phyloP scores from a whole-genome alignment of 2,329 filamentous ascomycete species.

The Neoarthrinium moseri region DNA sequence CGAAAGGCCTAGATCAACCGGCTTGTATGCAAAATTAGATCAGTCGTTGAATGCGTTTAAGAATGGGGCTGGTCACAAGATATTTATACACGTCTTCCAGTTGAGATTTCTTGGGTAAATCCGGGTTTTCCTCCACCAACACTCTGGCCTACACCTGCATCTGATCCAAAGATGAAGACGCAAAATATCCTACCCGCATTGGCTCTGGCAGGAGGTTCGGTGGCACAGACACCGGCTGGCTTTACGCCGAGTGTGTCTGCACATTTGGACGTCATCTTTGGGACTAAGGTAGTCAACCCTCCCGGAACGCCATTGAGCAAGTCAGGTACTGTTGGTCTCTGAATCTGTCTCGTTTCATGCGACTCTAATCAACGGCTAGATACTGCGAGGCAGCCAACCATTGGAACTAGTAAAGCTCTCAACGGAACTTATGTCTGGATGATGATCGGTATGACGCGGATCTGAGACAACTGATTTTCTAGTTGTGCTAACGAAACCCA shows the following conservation, averaged over 20 bases:
- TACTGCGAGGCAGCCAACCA: conserved; percentile 24
- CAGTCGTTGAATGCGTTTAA: not conserved
- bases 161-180: conserved; percentile 1
- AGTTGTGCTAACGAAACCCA: too few species aligned
- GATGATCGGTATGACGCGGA: conserved; percentile 21
- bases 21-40: not conserved
- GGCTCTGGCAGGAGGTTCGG: not conserved
- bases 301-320: conserved; percentile 24
- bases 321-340: conserved; percentile 3
- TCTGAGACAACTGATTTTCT: not conserved
- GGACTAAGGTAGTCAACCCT: conserved; percentile 21
- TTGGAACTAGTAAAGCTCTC: conserved; percentile 20
- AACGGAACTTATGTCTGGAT: conserved; percentile 26
- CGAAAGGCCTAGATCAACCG: not conserved
- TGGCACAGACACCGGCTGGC: conserved; percentile 8
- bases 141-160: not conserved
- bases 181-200: not conserved
- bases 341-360: not conserved
- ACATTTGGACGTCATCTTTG: conserved; percentile 10
- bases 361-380: conserved; percentile 12
- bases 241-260: conserved; percentile 4
- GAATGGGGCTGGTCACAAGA: not conserved
- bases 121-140: not conserved
- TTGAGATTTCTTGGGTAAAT: not conserved
- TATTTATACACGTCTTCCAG: not conserved